A percentile compares a stretch with the other conserved stretches of the same genome.
phyloP scores from a whole-genome alignment of 331 rosid genomes.

The Arachis monticola region DNA sequence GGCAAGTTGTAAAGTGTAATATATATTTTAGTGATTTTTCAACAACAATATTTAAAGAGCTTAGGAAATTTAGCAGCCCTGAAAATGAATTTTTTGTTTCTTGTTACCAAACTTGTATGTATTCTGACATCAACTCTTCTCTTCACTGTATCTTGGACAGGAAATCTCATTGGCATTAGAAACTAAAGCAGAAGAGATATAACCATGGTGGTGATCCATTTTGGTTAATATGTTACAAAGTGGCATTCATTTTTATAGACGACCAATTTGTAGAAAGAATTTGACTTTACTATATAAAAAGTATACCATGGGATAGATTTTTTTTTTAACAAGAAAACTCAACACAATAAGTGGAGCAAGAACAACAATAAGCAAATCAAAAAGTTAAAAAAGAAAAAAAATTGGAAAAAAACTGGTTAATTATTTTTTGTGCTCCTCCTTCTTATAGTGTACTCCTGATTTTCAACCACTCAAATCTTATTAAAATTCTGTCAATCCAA shows the following conservation, averaged over 20 bases:
- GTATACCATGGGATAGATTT: no score
- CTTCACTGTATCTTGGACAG: conserved; percentile 47
- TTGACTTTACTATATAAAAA: background rate
- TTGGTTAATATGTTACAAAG: background rate
- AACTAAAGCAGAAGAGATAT: conserved; percentile 47
- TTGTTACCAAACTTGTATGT: background rate
- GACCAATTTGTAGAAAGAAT: conserved; percentile 14
- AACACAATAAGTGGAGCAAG: no score
- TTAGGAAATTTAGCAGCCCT: no score
- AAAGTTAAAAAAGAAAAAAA: no score
- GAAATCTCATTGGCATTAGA: conserved; percentile 65
- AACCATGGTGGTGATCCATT: conserved; percentile 35
- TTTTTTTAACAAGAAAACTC: no score
- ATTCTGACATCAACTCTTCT: conserved; percentile 5
- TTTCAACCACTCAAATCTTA: no score
- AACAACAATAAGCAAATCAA: no score
- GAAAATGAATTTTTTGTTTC: background rate
- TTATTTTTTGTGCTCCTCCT: no score
- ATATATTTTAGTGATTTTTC: background rate
- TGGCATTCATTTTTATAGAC: conserved; percentile 25
- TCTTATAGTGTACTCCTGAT: no score
- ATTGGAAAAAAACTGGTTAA: no score
- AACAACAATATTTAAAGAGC: no score
- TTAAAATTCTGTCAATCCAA: no score
- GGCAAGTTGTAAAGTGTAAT: conserved; percentile 59